A percentile compares a stretch with the other conserved stretches of the same genome.
phyloP scores from a whole-genome alignment of 129 eudicot genomes.

The Mikania micrantha region DNA sequence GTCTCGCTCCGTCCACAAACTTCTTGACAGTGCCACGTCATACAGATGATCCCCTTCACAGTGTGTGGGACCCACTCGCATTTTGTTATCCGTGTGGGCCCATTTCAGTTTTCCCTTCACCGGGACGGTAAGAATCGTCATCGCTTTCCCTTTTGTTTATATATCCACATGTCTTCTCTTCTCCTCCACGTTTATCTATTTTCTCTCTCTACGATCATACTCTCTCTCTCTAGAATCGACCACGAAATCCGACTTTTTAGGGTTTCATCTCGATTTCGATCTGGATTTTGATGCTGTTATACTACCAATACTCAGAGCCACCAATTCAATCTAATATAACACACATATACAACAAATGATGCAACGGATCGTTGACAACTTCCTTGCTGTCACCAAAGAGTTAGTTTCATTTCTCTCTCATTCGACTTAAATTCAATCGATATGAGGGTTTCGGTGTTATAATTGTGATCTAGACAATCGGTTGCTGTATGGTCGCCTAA shows the following conservation, averaged over 20 bases:
- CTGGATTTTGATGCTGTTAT: constrained; percentile 25
- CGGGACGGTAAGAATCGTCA: constrained; percentile 30
- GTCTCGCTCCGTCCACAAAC: constrained; percentile 3
- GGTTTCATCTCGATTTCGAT: constrained; percentile 21
- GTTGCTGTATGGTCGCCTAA: constrained; percentile 10
- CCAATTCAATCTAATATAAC: constrained; percentile 1
- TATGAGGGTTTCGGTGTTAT: not conserved
- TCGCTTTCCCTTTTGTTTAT: not conserved
- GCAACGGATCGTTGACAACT: constrained; percentile 70
- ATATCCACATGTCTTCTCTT: not conserved
- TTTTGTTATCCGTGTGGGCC: too few relatives aligned
- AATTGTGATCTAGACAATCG: not conserved
- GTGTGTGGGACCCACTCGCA: not conserved
- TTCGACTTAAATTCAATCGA: not conserved
- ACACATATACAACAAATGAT: constrained; percentile 24
- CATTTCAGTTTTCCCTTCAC: too few relatives aligned
- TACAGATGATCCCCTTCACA: constrained; percentile 4
- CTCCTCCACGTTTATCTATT: constrained; percentile 15
- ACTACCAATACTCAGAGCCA: constrained; percentile 23
- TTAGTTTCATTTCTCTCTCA: constrained; percentile 26
- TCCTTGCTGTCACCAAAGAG: constrained; percentile 85
- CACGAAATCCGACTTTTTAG: constrained; percentile 11
- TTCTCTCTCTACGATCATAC: constrained; percentile 19
- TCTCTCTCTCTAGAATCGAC: constrained; percentile 21
- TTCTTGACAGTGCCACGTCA: constrained; percentile 21